Base-by-base conservation (phyloP, 768 basidiomycete genomes). In the Chlorophyllum brunneum region DNA sequence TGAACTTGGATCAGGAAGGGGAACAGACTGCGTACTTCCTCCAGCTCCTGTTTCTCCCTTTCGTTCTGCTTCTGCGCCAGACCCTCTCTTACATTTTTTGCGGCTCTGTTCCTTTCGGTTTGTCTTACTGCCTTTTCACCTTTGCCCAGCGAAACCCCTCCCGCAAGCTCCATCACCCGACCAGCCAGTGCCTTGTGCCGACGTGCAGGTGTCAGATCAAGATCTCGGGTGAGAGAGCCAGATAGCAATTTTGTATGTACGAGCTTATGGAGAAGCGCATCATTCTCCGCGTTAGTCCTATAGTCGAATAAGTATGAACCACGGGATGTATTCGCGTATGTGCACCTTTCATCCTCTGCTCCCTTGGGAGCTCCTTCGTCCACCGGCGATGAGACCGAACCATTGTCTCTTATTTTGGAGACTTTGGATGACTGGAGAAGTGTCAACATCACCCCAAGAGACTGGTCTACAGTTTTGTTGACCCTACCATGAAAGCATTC, bases 181-280 rank as follows among this genome's bases (percentile, higher is more conserved):
- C 91, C 91, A 24, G 83, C 82, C 29, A 93, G 63, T 0, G 89
- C 88, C 63, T 85, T 91, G 34, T 79, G 79, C 27, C 81, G 80
- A 57, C 88, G 77, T 4, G 86, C 87, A 23, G 84, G 78, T 15
- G 79, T 76, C 48, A 88, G 60, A 51, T 83, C 64, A 15, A 89
- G 70, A 3, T 85, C 82, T 2, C 78, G 68, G 61, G 83, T 75
- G 6, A 85, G 65, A 4, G 87, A 88, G 8, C 86, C 88, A 7
- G 91, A 86, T 5, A 93, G 71, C 4, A 93, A 69, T 56, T 85
- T 77, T 0, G 90, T 92, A 63, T 93, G 91, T 13, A 93, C 78
- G 4, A 93, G 72, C 46, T 81, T 83, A 64, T 92, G 88, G 11
- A 93, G 76, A 22, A 86, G 65, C 0, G 82, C 84, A 62, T 93